phyloP scores from a whole-genome alignment of 2,329 filamentous ascomycete genomes.

The Pseudogymnoascus sp. region DNA sequence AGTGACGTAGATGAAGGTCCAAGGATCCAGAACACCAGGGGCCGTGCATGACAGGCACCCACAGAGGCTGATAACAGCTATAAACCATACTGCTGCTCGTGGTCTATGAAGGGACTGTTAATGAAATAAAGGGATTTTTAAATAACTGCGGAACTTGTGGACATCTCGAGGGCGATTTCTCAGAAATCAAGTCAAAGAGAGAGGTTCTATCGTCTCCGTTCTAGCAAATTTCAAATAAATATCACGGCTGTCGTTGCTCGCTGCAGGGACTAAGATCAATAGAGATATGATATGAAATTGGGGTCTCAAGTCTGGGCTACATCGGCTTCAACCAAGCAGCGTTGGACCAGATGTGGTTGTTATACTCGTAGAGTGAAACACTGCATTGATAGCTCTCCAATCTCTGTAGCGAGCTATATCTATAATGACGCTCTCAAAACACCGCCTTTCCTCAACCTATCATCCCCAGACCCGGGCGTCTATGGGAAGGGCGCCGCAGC shows the following conservation, averaged over 20 bases:
- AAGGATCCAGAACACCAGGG: neutral
- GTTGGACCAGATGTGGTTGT: neutral
- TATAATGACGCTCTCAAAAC: neutral
- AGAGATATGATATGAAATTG: neutral
- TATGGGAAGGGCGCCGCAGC: conserved; percentile 22
- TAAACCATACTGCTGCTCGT: neutral
- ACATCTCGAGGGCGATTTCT: neutral
- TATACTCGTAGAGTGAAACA: neutral
- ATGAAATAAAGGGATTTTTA: neutral
- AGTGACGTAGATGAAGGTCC: conserved; percentile 8
- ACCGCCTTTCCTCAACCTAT: neutral
- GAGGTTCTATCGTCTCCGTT: neutral
- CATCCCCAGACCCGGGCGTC: neutral
- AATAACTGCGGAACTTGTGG: too few species aligned
- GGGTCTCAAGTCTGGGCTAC: neutral
- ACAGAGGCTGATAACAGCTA: neutral
- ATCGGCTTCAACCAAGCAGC: neutral
- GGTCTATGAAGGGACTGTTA: neutral
- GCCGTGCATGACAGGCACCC: neutral
- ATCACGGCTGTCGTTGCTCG: neutral
- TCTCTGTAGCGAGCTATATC: neutral
- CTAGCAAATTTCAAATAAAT: neutral
- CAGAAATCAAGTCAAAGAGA: neutral
- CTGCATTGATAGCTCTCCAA: neutral
- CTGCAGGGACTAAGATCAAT: neutral